Base-by-base conservation (phyloP, 768 basidiomycete species). In the Floccularia luteovirens region DNA sequence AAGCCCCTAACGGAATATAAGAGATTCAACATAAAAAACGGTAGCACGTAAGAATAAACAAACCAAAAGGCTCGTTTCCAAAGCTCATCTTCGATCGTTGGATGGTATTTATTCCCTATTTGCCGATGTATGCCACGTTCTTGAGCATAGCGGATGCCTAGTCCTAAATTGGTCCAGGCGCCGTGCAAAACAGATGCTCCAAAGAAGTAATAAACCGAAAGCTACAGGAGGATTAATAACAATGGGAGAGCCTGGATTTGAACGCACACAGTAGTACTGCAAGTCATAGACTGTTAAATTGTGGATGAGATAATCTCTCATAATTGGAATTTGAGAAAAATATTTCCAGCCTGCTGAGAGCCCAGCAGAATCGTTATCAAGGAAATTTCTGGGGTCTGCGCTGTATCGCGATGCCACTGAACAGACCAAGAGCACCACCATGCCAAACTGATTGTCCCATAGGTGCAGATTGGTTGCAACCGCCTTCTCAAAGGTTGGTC, bases 211-310 rank as follows among this genome's bases (percentile, higher is more conserved):
- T 57, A 31, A 21, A 57, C 56, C 12, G 57, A 51, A 25, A 61
- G 52, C 62, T 62, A 43, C 19, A 40, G 23, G 35, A 45, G 37
- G 38, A 32, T 41, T 20, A 14, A 31, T 30, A 16, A 16, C 17
- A 10, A 12, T 24, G 21, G 13, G 23, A n/a, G 28, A 27, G 31
- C 27, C 31, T 27, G 4, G n/a, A 22, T n/a, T 43, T 64, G 54
- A n/a, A 53, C 73, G 42, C 53, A 80, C 79, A 50, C 70, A 67
- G 50, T 77, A 78, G 16, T 68, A 69, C 53, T 93, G 89, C 17
- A 93, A 59, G 48, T 88, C 85, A 52, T 77, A 77, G 38, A 90
- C 50, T 4, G 69, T 63, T 2, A 82, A 74, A 10, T 71, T 68
- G 0, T 74, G 65, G 14, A 82, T 64, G 24, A 85, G 58, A 0